Evolutionary conservation across 306 rosid genomes (phyloP), one percentile per base, ranked within the genome.

Genomic region (Chamaecrista fasciculata): DNA sequence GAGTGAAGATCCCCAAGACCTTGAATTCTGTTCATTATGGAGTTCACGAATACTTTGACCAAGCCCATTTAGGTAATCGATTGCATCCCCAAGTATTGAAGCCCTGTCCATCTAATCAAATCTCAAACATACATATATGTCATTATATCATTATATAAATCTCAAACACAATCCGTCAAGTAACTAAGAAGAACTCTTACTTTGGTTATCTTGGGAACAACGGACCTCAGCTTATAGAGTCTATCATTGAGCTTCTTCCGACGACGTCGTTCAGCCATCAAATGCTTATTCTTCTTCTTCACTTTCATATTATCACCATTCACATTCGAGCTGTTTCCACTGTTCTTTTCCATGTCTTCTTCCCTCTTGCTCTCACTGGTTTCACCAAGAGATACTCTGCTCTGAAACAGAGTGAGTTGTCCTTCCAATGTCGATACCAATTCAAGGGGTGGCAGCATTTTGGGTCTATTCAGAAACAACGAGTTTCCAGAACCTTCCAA

Each of bases 201-300:
- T 81, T 91, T 94, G 92, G 97, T 94, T 50, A 94, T 94, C 74
- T 94, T 94, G 6, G 99, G 99, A 69, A 94, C 99, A 44, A 94
- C 97, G 28, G 99, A 94, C 87, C 99, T 79, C 56, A 94, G 88
- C 99, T 91, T 86, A 73, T 94, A 94, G 26, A 94, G 92, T 51
- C 99, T 80, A 74, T 94, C 99, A 79, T 94, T 94, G 65, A 94
- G 97, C 81, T 94, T 94, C 96, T 94, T 91, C 80, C 99, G 65
- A 7, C 99, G 91, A 34, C 97, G 95, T 55, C 99, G 83, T 71
- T 94, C 99, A 0, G 99, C 99, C 99, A 94, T 94, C 79, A 94
- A 81, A 78, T 91, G 99, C 78, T 88, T 65, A 50, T 97, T 96
- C 66, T 88, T 91, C 82, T 88, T 94, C 92, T 94, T 91, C 70